These are phyloP conservation scores for Boletus coccyginus DNA, from an alignment of 768 basidiomycete genomes.

Conservation along the genomic window DNA sequence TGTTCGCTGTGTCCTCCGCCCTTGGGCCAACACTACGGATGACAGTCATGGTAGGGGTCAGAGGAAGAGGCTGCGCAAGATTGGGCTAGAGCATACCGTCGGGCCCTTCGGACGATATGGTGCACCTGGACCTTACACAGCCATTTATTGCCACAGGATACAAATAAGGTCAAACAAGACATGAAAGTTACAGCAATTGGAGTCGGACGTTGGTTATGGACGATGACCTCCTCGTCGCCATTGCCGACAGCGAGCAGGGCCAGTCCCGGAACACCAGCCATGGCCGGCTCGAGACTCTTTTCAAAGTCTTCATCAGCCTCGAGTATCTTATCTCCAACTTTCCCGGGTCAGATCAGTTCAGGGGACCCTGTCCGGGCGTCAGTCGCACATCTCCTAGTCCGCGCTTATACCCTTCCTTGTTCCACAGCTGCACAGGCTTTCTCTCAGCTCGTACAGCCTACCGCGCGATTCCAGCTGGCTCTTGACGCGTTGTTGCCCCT, in stretches of 20 bases:
- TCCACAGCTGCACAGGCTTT: slow-evolving; percentile 76
- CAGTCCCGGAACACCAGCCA: slow-evolving; percentile 18
- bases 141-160: slow-evolving; percentile 18
- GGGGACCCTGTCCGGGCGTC: slow-evolving; percentile 53
- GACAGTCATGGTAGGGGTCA: slow-evolving; percentile 5
- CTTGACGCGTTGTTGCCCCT: slow-evolving; percentile 78
- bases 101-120: not conserved
- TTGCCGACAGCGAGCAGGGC: slow-evolving; percentile 31
- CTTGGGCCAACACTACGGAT: slow-evolving; percentile 1
- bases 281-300: slow-evolving; percentile 34
- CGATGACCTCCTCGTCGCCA: slow-evolving; percentile 34
- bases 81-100: not conserved
- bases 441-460: slow-evolving; percentile 69
- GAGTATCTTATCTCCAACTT: slow-evolving; percentile 34
- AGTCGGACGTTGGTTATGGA: slow-evolving; percentile 23
- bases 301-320: slow-evolving; percentile 32
- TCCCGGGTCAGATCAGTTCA: slow-evolving; percentile 32
- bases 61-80: not conserved
- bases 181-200: not conserved
- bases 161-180: slow-evolving; percentile 21
- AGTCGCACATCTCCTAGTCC: slow-evolving; percentile 63
- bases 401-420: slow-evolving; percentile 69
- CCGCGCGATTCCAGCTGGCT: slow-evolving; percentile 78
- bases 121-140: not conserved
- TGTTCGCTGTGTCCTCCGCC: not conserved